Evolutionary conservation across 2,329 filamentous ascomycete genomes (phyloP).

Genomic region (Colletotrichum sp.): DNA sequence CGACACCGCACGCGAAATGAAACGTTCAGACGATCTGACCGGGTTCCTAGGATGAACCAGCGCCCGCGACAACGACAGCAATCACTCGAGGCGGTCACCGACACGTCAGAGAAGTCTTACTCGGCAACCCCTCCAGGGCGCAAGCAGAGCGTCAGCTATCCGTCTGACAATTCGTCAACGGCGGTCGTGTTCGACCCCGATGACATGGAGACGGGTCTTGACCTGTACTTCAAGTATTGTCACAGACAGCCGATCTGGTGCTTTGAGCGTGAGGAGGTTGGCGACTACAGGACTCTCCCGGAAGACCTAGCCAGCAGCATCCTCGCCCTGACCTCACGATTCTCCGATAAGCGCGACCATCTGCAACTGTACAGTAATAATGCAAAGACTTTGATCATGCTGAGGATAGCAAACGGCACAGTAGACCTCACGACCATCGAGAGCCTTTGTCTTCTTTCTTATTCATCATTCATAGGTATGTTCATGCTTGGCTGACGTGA

Average conservation of each 20-base stretch:
- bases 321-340: slow-evolving; percentile 42
- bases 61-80: slow-evolving; percentile 22
- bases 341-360: slow-evolving; percentile 37
- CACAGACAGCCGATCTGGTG: slow-evolving; percentile 50
- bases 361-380: slow-evolving; percentile 39
- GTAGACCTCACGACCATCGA: slow-evolving; percentile 55
- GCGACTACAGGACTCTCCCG: slow-evolving; percentile 35
- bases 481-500: neutral
- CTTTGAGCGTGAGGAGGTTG: slow-evolving; percentile 46
- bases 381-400: slow-evolving; percentile 49
- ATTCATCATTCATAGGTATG: slow-evolving; percentile 54
- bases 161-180: slow-evolving; percentile 22
- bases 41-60: slow-evolving; percentile 32
- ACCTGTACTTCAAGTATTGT: slow-evolving; percentile 47
- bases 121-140: slow-evolving; percentile 33
- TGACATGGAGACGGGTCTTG: slow-evolving; percentile 38
- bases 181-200: slow-evolving; percentile 31
- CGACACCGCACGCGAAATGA: slow-evolving; percentile 13
- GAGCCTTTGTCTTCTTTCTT: slow-evolving; percentile 54
- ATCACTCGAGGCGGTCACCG: slow-evolving; percentile 32
- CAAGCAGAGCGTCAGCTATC: slow-evolving; percentile 19
- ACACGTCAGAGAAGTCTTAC: slow-evolving; percentile 37
- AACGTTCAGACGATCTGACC: slow-evolving; percentile 30
- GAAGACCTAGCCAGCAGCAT: slow-evolving; percentile 48
- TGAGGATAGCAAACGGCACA: slow-evolving; percentile 54